Base-by-base conservation (phyloP, 805 yeast genomes). In the Saccharomycopsis malanga region DNA sequence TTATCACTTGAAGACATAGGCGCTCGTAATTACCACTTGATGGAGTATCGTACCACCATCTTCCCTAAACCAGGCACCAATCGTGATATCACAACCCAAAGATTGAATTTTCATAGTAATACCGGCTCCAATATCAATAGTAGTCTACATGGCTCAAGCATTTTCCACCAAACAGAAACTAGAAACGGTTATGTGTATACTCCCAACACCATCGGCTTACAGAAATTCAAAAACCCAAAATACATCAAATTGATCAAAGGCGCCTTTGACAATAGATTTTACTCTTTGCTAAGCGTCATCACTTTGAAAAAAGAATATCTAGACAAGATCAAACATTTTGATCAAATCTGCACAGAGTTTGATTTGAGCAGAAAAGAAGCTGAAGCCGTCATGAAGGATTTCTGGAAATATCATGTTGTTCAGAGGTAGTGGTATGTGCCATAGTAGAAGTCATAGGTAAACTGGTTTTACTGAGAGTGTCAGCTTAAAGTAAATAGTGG, bases 361-460 rank as follows among this genome's bases (percentile, higher is more conserved):
- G 75, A 72, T 40, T 71, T 71, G 57, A 71, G 83, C 7, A 66
- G 77, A 39, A 60, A 59, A 18, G 81, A 80, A 24, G 75, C 83
- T 1, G 83, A 79, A 54, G 57, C 56, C 2, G 45, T 76, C 3
- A 49, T 79, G n/a, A 60, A 66, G 27, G 62, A 63, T 7, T 39
- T 62, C 27, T 61, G 79, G 25, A 80, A 80, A 1, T 51, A 42
- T 24, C 46, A 36, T 18, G 47, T 51, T 15, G 46, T 51, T n/a
- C 46, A 51, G 34, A 44, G 42, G 39, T 51, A n/a, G n/a, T n/a
- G n/a, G n/a, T n/a, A n/a, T n/a, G n/a, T n/a, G n/a, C n/a, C n/a
- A n/a, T n/a, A n/a, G n/a, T n/a, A n/a, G n/a, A n/a, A n/a, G n/a
- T n/a, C n/a, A n/a, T n/a, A n/a, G n/a, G n/a, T n/a, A n/a, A n/a